Evolutionary conservation across 495 filamentous ascomycete species (phyloP), one percentile per base, ranked within the genome.

Genomic region (Wilcoxina mikolae): DNA sequence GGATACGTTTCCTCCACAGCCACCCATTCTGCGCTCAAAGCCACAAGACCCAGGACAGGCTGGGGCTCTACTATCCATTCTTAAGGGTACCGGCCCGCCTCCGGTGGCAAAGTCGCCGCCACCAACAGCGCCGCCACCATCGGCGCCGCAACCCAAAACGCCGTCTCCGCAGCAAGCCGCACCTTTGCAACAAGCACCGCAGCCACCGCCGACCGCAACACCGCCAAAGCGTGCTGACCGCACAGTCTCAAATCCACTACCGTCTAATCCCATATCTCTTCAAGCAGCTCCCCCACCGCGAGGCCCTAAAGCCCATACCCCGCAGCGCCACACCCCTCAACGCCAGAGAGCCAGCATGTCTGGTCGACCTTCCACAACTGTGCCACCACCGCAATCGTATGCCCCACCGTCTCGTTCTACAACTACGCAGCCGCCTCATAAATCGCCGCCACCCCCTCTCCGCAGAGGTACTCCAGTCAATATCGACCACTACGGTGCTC

Each of bases 21-120:
- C 28, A 26, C 52, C 53, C 10, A 45, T 52, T 0, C 26, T 42
- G 3, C 49, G 49, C 12, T 43, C 52, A 3, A 65, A 56, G n/a
- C 44, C 49, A 7, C 53, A 51, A 27, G 61, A 60, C 17, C 44
- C 46, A n/a, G 53, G 39, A 9, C 62, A 65, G 29, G 62, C 62
- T 24, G 58, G 56, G 29, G 51, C 53, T 23, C 43, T 66, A 1
- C 27, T 66, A 23, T 65, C 59, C 9, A 66, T 66, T 26, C 51
- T 66, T 0, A 66, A 65, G 42, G 55, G 62, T 4, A 45, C 58
- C 22, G 55, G 18, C 20, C n/a, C n/a, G n/a, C 4, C 54, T 9
- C 58, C 62, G 25, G 58, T n/a, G 35, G 33, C 48, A 4, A 60
- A 45, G 31, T 15, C 27, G 23, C 38, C 51, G 12, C n/a, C 35